Evolutionary conservation across 2,329 filamentous ascomycete species (phyloP).

Genomic region (Escovopsis sp.): DNA sequence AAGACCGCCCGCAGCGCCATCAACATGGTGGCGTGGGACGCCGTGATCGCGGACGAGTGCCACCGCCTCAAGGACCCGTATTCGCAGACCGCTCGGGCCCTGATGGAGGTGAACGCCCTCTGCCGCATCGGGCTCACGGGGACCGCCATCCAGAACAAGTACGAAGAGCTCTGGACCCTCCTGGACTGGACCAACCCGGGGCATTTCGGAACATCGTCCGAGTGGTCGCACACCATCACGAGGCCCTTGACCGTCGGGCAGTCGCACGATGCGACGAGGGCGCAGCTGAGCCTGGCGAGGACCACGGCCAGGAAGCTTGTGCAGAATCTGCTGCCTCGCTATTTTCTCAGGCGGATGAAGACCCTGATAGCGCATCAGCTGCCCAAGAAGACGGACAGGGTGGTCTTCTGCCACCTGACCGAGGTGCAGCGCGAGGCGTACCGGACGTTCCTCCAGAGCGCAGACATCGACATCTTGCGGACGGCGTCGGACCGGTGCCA

Average conservation of each 20-base stretch:
- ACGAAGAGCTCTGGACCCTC: slow-evolving; percentile 91
- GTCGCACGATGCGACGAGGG: slow-evolving; percentile 75
- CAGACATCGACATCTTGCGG: slow-evolving; percentile 54
- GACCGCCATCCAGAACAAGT: slow-evolving; percentile 94
- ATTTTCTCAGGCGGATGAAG: slow-evolving; percentile 90
- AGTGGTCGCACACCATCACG: slow-evolving; percentile 68
- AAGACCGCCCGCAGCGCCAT: slow-evolving; percentile 56
- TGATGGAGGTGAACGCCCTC: slow-evolving; percentile 80
- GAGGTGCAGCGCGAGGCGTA: slow-evolving; percentile 70
- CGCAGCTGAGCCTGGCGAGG: slow-evolving; percentile 67
- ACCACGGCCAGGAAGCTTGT: slow-evolving; percentile 74
- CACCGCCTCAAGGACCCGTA: slow-evolving; percentile 71
- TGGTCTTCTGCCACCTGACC: slow-evolving; percentile 89
- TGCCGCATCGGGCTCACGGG: slow-evolving; percentile 89
- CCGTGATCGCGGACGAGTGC: slow-evolving; percentile 86
- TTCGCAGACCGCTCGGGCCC: slow-evolving; percentile 66
- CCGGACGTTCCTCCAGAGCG: slow-evolving; percentile 56
- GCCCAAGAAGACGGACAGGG: slow-evolving; percentile 84
- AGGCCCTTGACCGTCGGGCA: slow-evolving; percentile 75
- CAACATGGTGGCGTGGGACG: slow-evolving; percentile 85
- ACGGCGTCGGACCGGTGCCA: slow-evolving; percentile 51
- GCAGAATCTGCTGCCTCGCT: slow-evolving; percentile 71
- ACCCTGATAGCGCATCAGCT: slow-evolving; percentile 80
- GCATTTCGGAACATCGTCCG: slow-evolving; percentile 42
- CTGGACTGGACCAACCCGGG: slow-evolving; percentile 95